Evolutionary conservation across 2,329 filamentous ascomycete species (phyloP).

Genomic region (Epichloe coenophiala): DNA sequence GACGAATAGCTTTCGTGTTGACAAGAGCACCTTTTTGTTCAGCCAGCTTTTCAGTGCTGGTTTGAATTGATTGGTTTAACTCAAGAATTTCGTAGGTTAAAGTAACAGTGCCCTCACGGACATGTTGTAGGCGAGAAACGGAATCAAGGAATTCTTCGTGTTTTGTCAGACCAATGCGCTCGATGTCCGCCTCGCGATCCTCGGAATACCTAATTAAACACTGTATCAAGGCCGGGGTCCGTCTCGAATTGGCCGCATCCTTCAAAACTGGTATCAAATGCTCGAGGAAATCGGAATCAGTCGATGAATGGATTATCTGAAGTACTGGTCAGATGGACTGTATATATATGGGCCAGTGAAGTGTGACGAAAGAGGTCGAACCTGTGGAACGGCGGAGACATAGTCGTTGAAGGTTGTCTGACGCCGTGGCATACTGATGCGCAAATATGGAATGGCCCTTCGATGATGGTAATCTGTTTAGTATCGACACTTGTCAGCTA

Average conservation of each 20-base stretch:
- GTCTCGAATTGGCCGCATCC: constrained; percentile 68
- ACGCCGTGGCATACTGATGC: constrained; percentile 28
- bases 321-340: constrained; percentile 1
- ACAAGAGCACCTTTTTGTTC: constrained; percentile 91
- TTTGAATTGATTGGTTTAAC: constrained; percentile 87
- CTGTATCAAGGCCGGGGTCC: constrained; percentile 60
- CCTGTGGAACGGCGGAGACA: constrained; percentile 31
- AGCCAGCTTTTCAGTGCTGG: constrained; percentile 85
- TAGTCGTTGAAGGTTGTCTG: constrained; percentile 33
- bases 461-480: neutral
- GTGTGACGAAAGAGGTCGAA: constrained; percentile 9
- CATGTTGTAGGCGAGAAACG: constrained; percentile 83
- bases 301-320: constrained; percentile 83
- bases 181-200: constrained; percentile 81
- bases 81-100: constrained; percentile 84
- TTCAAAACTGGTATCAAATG: constrained; percentile 89
- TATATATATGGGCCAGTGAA: neutral
- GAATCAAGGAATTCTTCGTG: constrained; percentile 94
- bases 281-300: constrained; percentile 88
- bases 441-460: constrained; percentile 1
- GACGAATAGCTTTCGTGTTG: constrained; percentile 78
- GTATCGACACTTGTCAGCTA: neutral
- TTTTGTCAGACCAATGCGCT: constrained; percentile 85
- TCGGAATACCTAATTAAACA: constrained; percentile 61
- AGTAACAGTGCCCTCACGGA: constrained; percentile 78